Conservation (phyloP, 768 basidiomycete species). For the Xerocomellus dryophilus region DNA sequence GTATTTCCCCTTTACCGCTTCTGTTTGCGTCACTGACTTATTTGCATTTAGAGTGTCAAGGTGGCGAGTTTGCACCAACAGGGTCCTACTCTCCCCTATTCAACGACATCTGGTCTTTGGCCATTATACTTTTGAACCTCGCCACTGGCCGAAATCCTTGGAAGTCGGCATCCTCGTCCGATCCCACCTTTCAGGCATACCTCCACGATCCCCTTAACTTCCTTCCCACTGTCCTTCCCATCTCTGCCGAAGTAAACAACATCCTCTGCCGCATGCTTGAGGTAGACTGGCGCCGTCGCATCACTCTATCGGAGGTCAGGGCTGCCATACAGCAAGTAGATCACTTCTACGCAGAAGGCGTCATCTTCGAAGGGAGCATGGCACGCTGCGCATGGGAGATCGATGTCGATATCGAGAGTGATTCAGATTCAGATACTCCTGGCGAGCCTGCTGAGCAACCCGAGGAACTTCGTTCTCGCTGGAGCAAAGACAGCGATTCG, state of each 20-base stretch:
- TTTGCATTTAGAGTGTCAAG: constrained; percentile 71
- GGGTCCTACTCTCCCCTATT: constrained; percentile 78
- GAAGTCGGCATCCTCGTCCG: constrained; percentile 79
- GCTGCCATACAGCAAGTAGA: constrained; percentile 52
- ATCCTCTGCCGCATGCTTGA: constrained; percentile 73
- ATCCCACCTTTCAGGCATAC: constrained; percentile 89
- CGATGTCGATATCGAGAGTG: constrained; percentile 61
- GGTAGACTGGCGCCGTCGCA: constrained; percentile 58
- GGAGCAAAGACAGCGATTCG: constrained; percentile 52
- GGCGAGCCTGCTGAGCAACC: constrained; percentile 38
- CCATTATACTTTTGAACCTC: constrained; percentile 94
- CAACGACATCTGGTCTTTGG: constrained; percentile 96
- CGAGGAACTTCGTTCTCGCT: constrained; percentile 47
- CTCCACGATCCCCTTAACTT: constrained; percentile 72
- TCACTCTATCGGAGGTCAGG: constrained; percentile 49
- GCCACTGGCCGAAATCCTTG: constrained; percentile 94
- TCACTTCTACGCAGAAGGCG: constrained; percentile 71
- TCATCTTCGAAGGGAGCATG: constrained; percentile 77
- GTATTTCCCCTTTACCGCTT: constrained; percentile 21
- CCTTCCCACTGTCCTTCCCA: constrained; percentile 81
- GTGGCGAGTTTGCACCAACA: constrained; percentile 59
- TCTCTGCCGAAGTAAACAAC: constrained; percentile 69
- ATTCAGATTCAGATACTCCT: constrained; percentile 55
- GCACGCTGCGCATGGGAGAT: constrained; percentile 77
- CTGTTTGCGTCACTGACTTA: constrained; percentile 17